Percentiles rank a stretch among this genome's conserved stretches.
These are phyloP conservation scores for Chaetomium sp. DNA, from an alignment of 2,329 filamentous ascomycete genomes.

Conservation along the genomic window DNA sequence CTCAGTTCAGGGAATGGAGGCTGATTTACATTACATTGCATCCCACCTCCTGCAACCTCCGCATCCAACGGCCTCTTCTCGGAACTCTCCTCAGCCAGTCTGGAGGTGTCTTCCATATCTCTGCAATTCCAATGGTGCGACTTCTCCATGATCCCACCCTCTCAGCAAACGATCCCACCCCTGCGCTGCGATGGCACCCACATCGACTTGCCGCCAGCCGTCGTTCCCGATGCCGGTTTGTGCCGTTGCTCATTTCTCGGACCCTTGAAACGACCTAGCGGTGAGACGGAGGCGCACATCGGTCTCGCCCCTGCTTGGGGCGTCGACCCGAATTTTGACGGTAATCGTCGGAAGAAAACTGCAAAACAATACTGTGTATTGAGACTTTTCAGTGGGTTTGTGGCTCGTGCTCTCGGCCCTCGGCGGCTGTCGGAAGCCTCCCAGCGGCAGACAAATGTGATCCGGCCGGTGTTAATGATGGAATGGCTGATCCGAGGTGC, in stretches of 20 bases:
- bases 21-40: not conserved
- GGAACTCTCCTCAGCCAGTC: not conserved
- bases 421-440: slow-evolving; percentile 28
- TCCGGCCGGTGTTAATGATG: not conserved
- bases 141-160: not conserved
- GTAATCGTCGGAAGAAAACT: slow-evolving; percentile 15
- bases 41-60: not conserved
- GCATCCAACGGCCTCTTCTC: not conserved
- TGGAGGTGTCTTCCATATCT: no score
- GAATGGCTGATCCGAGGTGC: not conserved
- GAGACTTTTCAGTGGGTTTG: not conserved
- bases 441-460: not conserved
- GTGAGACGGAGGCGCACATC: not conserved
- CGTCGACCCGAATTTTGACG: not conserved
- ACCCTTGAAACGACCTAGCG: not conserved
- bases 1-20: not conserved
- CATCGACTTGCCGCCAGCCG: not conserved
- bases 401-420: slow-evolving; percentile 19
- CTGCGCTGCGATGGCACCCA: not conserved
- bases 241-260: not conserved
- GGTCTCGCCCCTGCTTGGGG: not conserved
- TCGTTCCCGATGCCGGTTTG: not conserved
- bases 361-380: not conserved
- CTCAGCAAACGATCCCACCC: not conserved
- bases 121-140: not conserved